phyloP scores from a whole-genome alignment of 371 early-diverging fungal genomes.

The Mucor velutinosus region DNA sequence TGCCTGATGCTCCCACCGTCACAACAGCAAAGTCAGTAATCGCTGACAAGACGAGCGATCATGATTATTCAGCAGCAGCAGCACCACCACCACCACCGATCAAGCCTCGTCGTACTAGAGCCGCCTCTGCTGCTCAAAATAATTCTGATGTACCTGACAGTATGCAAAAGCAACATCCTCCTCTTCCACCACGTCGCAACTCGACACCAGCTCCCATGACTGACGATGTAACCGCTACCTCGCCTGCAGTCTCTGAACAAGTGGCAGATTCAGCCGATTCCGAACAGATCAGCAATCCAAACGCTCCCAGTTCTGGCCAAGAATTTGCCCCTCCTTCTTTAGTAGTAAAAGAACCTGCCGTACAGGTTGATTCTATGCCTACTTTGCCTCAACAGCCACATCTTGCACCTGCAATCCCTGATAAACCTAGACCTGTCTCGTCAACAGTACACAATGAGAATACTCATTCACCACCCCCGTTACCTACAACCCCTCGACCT shows the following conservation, averaged over 20 bases:
- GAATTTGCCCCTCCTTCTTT: not conserved
- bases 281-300: not conserved
- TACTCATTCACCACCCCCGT: conserved; percentile 1
- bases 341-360: not conserved
- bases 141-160: not conserved
- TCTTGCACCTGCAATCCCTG: not conserved
- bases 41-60: not conserved
- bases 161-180: not conserved
- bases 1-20: not conserved
- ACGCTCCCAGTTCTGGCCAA: not conserved
- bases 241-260: not conserved
- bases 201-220: conserved; percentile 2
- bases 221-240: not conserved
- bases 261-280: not conserved
- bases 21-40: not conserved
- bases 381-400: not conserved
- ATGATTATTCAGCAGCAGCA: not conserved
- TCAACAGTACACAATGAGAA: not conserved
- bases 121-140: conserved; percentile 2
- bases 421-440: not conserved
- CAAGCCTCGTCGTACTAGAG: conserved; percentile 8
- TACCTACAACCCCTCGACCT: conserved; percentile 8
- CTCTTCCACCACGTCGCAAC: conserved; percentile 15
- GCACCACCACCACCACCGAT: not conserved
- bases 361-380: not conserved